Conservation (phyloP, 139 green algal genomes). For the Chlamydomonas eustigma region DNA sequence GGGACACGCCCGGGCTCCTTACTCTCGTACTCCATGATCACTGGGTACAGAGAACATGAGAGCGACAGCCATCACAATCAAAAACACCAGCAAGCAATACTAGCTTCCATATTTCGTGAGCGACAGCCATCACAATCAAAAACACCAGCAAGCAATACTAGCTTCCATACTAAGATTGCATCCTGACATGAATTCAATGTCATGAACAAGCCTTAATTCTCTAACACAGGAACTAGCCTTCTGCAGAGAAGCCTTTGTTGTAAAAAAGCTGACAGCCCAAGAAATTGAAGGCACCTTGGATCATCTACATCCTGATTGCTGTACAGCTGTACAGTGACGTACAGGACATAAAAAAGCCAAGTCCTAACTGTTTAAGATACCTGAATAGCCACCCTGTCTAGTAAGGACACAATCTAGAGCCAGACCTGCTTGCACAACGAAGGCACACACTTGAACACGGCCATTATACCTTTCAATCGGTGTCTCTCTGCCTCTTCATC, state of each 20-base stretch:
- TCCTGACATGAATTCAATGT: neutral
- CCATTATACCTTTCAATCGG: neutral
- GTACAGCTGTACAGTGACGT: neutral
- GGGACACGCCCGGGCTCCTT: neutral
- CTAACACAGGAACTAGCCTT: neutral
- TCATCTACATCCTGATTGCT: neutral
- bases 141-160: neutral
- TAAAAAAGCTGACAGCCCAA: no score
- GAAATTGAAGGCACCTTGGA: neutral
- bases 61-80: neutral
- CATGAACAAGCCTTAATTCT: neutral
- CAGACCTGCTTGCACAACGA: no score
- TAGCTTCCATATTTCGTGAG: neutral
- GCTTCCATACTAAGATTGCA: no score
- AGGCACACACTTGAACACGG: neutral
- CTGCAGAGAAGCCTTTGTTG: no score
- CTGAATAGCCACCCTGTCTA: no score
- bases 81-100: neutral
- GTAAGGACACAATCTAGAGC: no score
- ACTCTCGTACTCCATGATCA: neutral
- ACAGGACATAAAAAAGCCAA: neutral
- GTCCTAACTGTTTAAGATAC: neutral
- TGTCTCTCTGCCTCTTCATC: constrained; percentile 24
- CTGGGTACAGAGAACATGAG: neutral
- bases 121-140: neutral